These are phyloP conservation scores for Leucocoprinus leucothites DNA, from an alignment of 768 basidiomycete species.

Conservation along the genomic window DNA sequence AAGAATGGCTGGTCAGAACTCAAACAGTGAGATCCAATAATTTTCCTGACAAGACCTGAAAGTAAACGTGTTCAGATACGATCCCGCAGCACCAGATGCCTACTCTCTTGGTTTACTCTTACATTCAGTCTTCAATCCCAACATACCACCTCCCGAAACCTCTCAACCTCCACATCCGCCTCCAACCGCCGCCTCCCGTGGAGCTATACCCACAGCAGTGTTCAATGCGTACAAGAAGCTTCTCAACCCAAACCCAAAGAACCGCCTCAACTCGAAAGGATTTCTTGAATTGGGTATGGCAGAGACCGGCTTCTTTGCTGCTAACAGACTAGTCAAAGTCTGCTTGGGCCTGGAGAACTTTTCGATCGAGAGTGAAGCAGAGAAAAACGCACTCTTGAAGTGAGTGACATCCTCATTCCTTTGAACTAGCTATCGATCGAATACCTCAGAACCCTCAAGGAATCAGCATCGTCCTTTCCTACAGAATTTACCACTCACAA, in stretches of 20 bases:
- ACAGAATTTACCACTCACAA: constrained; percentile 80
- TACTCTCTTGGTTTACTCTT: constrained; percentile 88
- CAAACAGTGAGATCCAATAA: constrained; percentile 60
- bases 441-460: constrained; percentile 66
- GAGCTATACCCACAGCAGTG: constrained; percentile 67
- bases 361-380: constrained; percentile 72
- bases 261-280: constrained; percentile 67
- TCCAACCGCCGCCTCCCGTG: constrained; percentile 72
- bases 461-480: constrained; percentile 78
- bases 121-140: constrained; percentile 85
- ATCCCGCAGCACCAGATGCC: constrained; percentile 70
- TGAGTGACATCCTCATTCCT: constrained; percentile 23
- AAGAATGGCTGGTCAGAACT: constrained; percentile 80
- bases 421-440: not conserved
- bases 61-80: constrained; percentile 28
- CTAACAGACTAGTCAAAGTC: constrained; percentile 81
- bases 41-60: not conserved
- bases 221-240: constrained; percentile 86
- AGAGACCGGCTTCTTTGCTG: constrained; percentile 78
- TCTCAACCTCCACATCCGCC: constrained; percentile 73
- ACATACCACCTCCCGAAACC: constrained; percentile 66
- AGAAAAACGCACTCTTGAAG: constrained; percentile 74
- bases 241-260: constrained; percentile 84
- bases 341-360: constrained; percentile 87
- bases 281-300: constrained; percentile 84